phyloP scores from a whole-genome alignment of 306 rosid species.

The Quillaja saponaria region DNA sequence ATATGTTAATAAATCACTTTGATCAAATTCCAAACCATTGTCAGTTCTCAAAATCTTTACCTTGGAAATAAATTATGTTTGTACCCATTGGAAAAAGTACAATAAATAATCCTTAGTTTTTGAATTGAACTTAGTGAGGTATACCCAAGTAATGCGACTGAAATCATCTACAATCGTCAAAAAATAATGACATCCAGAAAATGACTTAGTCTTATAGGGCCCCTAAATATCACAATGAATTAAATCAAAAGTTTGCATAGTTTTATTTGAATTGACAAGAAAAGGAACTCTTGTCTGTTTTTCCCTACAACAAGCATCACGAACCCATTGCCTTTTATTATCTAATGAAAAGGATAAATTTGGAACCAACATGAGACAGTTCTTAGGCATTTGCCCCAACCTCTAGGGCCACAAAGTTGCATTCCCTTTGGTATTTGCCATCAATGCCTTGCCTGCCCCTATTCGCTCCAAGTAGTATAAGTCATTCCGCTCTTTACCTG shows the following conservation, averaged over 20 bases:
- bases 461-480: not conserved
- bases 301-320: not conserved
- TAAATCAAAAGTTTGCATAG: not conserved
- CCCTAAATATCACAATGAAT: not conserved
- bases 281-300: constrained; percentile 1
- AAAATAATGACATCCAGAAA: not conserved
- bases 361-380: not conserved
- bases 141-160: not conserved
- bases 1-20: too few species aligned
- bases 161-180: not conserved
- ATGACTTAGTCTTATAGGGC: not conserved
- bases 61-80: not conserved
- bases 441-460: not conserved
- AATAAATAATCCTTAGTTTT: not conserved
- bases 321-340: not conserved
- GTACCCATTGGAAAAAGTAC: not conserved
- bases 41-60: not conserved
- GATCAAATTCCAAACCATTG: not conserved
- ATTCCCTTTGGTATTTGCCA: not conserved
- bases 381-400: not conserved
- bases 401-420: constrained; percentile 6
- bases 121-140: not conserved
- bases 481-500: not conserved
- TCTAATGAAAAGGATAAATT: not conserved
- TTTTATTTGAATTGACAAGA: not conserved